Conservation (phyloP, 495 filamentous ascomycete genomes). For the Penicilliopsis zonata region DNA sequence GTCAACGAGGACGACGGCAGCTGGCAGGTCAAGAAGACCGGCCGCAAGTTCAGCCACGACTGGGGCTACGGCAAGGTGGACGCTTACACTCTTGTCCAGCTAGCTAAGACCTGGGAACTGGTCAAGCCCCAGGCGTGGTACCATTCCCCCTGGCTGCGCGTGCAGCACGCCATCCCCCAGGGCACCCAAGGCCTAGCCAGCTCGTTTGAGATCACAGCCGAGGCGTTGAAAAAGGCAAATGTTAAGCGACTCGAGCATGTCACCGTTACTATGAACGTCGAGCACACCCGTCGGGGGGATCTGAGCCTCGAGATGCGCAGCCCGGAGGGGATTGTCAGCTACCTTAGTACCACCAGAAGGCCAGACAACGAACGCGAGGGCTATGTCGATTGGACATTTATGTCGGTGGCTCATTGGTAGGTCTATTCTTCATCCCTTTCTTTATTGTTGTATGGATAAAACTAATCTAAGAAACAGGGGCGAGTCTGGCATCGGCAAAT, state of each 20-base stretch:
- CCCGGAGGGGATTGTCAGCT: conserved; percentile 68
- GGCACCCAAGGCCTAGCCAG: conserved; percentile 71
- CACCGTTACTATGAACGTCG: conserved; percentile 93
- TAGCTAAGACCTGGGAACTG: conserved; percentile 69
- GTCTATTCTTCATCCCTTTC: conserved; percentile 10
- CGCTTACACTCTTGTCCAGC: conserved; percentile 72
- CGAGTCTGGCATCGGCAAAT: conserved; percentile 74
- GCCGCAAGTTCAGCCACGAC: conserved; percentile 81
- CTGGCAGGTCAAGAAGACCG: conserved; percentile 70
- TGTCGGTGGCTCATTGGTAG: conserved; percentile 94
- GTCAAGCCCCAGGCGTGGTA: conserved; percentile 98
- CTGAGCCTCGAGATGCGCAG: conserved; percentile 86
- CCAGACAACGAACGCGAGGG: conserved; percentile 51
- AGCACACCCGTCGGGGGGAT: conserved; percentile 77
- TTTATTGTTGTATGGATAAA: not conserved
- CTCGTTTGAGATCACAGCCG: conserved; percentile 60
- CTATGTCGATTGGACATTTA: conserved; percentile 98
- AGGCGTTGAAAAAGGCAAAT: conserved; percentile 71
- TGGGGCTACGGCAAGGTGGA: conserved; percentile 95
- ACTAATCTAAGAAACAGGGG: conserved; percentile 47
- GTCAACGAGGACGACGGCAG: conserved; percentile 61
- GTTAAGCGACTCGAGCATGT: conserved; percentile 82
- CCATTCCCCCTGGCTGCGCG: conserved; percentile 83
- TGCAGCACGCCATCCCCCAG: conserved; percentile 77
- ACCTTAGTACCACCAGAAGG: conserved; percentile 63